These are phyloP conservation scores for Pisolithus albus DNA, from an alignment of 768 basidiomycete genomes.

Conservation along the genomic window DNA sequence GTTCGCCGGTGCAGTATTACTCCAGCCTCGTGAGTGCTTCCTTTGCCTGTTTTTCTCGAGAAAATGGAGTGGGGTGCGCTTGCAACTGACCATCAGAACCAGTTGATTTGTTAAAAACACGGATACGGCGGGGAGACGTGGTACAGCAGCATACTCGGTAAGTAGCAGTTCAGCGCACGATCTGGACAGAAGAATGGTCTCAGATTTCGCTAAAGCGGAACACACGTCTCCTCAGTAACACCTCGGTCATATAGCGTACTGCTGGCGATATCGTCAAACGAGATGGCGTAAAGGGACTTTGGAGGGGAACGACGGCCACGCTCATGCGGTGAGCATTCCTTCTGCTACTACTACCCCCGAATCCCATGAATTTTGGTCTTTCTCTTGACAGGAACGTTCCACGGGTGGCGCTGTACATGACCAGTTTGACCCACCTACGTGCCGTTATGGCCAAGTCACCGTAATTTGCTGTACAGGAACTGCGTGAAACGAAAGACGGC, in stretches of 20 bases:
- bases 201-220: too few species aligned
- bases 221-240: slow-evolving; percentile 22
- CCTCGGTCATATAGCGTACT: slow-evolving; percentile 41
- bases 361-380: slow-evolving; percentile 2
- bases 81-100: background rate
- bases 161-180: slow-evolving; percentile 3
- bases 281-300: slow-evolving; percentile 67
- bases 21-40: slow-evolving; percentile 63
- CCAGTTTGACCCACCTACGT: slow-evolving; percentile 77
- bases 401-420: slow-evolving; percentile 90
- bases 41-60: too few species aligned
- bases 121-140: slow-evolving; percentile 76
- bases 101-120: slow-evolving; percentile 93
- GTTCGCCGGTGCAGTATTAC: slow-evolving; percentile 62
- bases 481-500: slow-evolving; percentile 10
- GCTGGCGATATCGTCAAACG: slow-evolving; percentile 50
- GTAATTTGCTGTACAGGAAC: slow-evolving; percentile 47
- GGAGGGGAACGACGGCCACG: slow-evolving; percentile 84
- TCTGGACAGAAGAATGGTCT: too few species aligned
- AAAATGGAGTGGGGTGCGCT: too few species aligned
- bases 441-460: slow-evolving; percentile 64
- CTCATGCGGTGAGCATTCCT: slow-evolving; percentile 49
- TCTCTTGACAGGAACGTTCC: slow-evolving; percentile 69
- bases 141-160: slow-evolving; percentile 31
- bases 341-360: background rate